phyloP scores from a whole-genome alignment of 78 protist genomes.

The Planoprotostelium fungivorum region DNA sequence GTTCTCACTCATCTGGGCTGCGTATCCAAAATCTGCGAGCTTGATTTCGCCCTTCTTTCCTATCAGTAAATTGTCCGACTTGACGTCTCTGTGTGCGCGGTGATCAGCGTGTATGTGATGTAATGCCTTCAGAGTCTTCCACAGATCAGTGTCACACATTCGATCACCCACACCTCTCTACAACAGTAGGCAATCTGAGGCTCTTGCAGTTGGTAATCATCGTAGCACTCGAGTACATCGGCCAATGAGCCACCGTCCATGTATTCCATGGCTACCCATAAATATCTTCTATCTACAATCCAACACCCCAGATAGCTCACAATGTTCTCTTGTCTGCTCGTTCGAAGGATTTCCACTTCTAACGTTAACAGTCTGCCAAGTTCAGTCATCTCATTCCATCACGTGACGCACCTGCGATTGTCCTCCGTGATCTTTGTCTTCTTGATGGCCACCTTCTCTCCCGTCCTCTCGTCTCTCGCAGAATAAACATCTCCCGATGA shows the following conservation, averaged over 20 bases:
- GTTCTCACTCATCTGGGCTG: conserved; percentile 42
- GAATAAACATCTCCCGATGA: conserved; percentile 62
- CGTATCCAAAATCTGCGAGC: conserved; percentile 80
- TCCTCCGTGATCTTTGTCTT: conserved; percentile 50
- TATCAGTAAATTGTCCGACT: conserved; percentile 69
- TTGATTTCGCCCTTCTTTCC: conserved; percentile 55
- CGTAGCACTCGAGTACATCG: conserved; percentile 60
- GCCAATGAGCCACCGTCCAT: conserved; percentile 73
- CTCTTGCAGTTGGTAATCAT: conserved; percentile 47
- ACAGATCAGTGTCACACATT: not conserved
- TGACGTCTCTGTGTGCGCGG: conserved; percentile 77
- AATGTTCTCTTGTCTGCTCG: conserved; percentile 47
- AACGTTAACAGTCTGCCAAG: not conserved
- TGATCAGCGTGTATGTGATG: conserved; percentile 42
- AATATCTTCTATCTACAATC: conserved; percentile 39
- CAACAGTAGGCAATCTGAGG: conserved; percentile 52
- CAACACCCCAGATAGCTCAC: conserved; percentile 64
- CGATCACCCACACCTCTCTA: conserved; percentile 17
- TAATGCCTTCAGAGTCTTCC: conserved; percentile 18
- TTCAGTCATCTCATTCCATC: not conserved
- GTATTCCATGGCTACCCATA: conserved; percentile 73
- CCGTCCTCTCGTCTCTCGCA: conserved; percentile 2
- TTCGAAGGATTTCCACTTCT: not conserved
- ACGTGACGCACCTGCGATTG: conserved; percentile 22
- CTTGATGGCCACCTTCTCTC: conserved; percentile 61